Evolutionary conservation across 106 monocot genomes (phyloP).

Genomic region (Dendrobium catenatum): DNA sequence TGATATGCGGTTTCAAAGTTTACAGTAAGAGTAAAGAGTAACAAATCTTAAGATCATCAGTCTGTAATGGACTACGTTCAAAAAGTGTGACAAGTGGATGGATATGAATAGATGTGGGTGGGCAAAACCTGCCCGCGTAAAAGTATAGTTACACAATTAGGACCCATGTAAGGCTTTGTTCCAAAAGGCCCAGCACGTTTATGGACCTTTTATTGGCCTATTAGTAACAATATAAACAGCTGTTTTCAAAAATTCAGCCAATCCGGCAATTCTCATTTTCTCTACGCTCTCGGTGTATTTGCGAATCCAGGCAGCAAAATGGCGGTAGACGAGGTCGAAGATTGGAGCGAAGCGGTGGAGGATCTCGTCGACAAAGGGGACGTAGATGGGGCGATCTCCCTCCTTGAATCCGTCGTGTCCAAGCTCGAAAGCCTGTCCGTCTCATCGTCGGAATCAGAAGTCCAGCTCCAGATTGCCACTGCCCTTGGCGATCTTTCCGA

Average conservation of each 20-base stretch:
- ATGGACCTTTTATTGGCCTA: too few species aligned
- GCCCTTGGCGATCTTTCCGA: slow-evolving; percentile 47
- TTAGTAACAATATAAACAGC: not conserved
- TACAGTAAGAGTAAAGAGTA: too few species aligned
- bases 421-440: slow-evolving; percentile 11
- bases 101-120: too few species aligned
- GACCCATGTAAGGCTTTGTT: too few species aligned
- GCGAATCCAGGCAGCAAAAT: not conserved
- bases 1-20: too few species aligned
- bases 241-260: not conserved
- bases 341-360: slow-evolving; percentile 53
- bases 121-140: too few species aligned
- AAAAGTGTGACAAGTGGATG: too few species aligned
- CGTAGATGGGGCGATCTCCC: slow-evolving; percentile 41
- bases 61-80: too few species aligned
- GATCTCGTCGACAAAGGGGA: slow-evolving; percentile 50
- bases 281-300: not conserved
- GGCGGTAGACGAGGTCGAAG: not conserved
- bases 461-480: slow-evolving; percentile 26
- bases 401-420: slow-evolving; percentile 39
- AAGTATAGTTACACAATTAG: too few species aligned
- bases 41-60: too few species aligned
- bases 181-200: too few species aligned
- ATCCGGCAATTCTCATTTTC: not conserved
- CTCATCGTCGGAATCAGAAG: slow-evolving; percentile 3